Conservation (phyloP, 1,139 yeast species). For the Yamadazyma atmosphaerica region DNA sequence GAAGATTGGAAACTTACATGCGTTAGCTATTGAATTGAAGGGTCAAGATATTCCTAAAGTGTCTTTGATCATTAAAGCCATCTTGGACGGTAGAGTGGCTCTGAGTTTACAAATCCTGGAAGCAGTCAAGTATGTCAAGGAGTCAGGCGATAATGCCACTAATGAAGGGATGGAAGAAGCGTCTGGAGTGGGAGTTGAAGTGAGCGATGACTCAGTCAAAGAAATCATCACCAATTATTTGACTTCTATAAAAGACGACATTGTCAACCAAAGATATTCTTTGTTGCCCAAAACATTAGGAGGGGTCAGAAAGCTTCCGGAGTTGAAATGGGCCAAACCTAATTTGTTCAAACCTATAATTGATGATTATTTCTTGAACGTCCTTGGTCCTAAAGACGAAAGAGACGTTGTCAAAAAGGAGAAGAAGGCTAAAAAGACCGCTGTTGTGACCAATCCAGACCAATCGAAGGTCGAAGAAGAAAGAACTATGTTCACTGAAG, state of each 20-base stretch:
- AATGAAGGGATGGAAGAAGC: constrained; percentile 52
- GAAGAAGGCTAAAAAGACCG: constrained; percentile 41
- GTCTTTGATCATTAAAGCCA: constrained; percentile 55
- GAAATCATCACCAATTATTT: constrained; percentile 60
- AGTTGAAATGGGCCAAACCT: constrained; percentile 91
- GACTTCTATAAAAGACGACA: constrained; percentile 53
- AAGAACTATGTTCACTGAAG: constrained; percentile 91
- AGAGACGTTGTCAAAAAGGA: constrained; percentile 84
- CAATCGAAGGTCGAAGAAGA: constrained; percentile 31
- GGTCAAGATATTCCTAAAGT: constrained; percentile 45
- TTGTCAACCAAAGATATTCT: constrained; percentile 73
- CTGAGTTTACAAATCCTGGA: constrained; percentile 76
- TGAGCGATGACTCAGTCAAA: constrained; percentile 66
- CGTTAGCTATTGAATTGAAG: constrained; percentile 69
- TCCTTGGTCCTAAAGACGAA: constrained; percentile 94
- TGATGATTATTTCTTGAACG: constrained; percentile 67
- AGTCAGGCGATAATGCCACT: constrained; percentile 40
- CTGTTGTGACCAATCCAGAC: constrained; percentile 21
- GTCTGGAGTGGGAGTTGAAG: constrained; percentile 81
- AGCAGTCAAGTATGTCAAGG: constrained; percentile 70
- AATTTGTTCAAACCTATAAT: constrained; percentile 81
- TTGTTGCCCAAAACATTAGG: constrained; percentile 75
- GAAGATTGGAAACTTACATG: constrained; percentile 66
- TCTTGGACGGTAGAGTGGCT: constrained; percentile 62
- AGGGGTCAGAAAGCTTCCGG: constrained; percentile 68